Evolutionary conservation across 371 early-diverging fungal genomes (phyloP).

Genomic region (Mucor circinelloides): DNA sequence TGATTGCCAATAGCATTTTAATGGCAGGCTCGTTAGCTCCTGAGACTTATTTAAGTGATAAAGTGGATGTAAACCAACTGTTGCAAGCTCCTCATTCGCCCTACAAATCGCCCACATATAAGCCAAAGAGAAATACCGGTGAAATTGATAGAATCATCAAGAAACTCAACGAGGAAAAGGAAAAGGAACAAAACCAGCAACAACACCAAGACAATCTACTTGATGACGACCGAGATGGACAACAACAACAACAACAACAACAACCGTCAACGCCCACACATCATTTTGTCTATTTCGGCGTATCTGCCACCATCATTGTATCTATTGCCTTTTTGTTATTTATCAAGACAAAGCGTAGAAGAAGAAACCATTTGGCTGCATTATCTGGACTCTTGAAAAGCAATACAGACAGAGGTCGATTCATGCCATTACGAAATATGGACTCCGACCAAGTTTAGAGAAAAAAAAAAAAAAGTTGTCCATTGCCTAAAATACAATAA

Average conservation of each 20-base stretch:
- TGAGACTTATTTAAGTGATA: constrained; percentile 15
- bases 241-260: background rate
- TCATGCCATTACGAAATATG: constrained; percentile 37
- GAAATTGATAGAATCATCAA: constrained; percentile 26
- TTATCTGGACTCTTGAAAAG: constrained; percentile 30
- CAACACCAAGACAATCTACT: background rate
- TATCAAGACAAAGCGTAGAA: constrained; percentile 17
- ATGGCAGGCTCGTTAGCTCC: constrained; percentile 36
- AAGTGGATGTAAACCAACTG: constrained; percentile 12
- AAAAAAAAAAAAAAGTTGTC: constrained; percentile 10
- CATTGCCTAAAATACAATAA: background rate
- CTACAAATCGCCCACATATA: constrained; percentile 32
- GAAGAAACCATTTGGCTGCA: constrained; percentile 27
- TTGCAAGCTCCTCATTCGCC: constrained; percentile 11
- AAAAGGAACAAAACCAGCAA: background rate
- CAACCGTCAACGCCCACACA: background rate
- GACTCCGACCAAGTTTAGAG: constrained; percentile 19
- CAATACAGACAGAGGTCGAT: constrained; percentile 33
- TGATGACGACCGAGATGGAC: background rate
- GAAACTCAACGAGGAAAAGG: constrained; percentile 27
- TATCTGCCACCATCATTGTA: constrained; percentile 21
- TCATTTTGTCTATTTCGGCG: constrained; percentile 22
- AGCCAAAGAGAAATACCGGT: constrained; percentile 30
- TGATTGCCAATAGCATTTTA: constrained; percentile 45
- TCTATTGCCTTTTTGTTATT: constrained; percentile 34